Evolutionary conservation across 768 basidiomycete species (phyloP), one percentile per base, ranked within the genome.

Genomic region (Pisolithus microcarpus): DNA sequence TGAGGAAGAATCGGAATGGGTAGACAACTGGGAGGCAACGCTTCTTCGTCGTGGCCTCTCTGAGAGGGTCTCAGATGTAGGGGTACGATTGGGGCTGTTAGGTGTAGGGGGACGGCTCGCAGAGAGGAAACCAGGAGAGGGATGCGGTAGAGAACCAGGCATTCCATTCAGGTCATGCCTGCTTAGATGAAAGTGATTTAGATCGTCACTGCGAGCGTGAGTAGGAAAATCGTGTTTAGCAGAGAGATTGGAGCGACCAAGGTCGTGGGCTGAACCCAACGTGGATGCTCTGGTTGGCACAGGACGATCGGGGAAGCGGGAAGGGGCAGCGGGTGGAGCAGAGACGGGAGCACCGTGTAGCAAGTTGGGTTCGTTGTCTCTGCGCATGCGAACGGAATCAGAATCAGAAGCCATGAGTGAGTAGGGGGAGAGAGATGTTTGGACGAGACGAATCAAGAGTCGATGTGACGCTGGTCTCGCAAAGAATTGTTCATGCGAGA

Each of bases 271-370:
- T 34, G 75, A 70, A 53, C 76, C 73, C 50, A 80, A 62, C 11
- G 85, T 87, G 50, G 84, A 82, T 5, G 85, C 78, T 70, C 85
- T 78, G 37, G 75, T 78, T 47, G 84, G 84, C 42, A 77, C 60
- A 28, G 79, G 72, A 39, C 82, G 80, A 58, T 80, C 80, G 53
- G 75, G 67, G 18, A 72, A 58, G 30, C 74, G 71, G 46, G 70
- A 49, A 46, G 73, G 52, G 50, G 58, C 68, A 7, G 63, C 46
- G 16, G 73, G 65, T 24, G 73, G 68, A 8, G 70, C 65, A 52
- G 72, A 69, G 54, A 66, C 58, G 44, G 72, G 68, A 50, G 50
- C 52, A 39, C 50, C 49, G 3, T 52, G 49, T 28, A 26, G 51
- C 21, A 48, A 30, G 38, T 26, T 31, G 21, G 38, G 40, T 46